Percentiles rank a stretch among this genome's conserved stretches.
phyloP scores from a whole-genome alignment of 2,329 filamentous ascomycete genomes.

The Arthroderma sp. region DNA sequence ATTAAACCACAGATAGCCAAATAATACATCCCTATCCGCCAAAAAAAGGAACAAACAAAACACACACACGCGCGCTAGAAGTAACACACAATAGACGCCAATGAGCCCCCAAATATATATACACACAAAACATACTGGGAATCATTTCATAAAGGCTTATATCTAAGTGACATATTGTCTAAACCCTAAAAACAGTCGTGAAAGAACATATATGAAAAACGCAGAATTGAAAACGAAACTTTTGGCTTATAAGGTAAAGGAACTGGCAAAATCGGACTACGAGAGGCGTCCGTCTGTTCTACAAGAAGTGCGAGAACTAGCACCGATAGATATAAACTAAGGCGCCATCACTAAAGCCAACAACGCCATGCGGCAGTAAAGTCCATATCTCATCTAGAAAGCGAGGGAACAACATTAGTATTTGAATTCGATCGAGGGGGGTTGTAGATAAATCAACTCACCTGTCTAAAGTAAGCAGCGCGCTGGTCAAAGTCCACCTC shows the following conservation, averaged over 20 bases:
- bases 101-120: not conserved
- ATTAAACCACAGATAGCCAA: not conserved
- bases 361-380: constrained; percentile 96
- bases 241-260: not conserved
- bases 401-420: not conserved
- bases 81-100: too few species aligned
- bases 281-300: not conserved
- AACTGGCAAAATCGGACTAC: not conserved
- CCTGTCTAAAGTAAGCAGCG: constrained; percentile 98
- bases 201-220: constrained; percentile 6
- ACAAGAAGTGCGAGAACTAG: not conserved
- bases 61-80: not conserved
- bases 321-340: constrained; percentile 18
- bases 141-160: not conserved
- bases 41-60: constrained; percentile 4
- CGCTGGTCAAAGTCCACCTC: constrained; percentile 97
- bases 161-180: constrained; percentile 3
- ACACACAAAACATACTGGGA: constrained; percentile 2
- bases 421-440: not conserved
- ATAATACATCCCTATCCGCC: not conserved
- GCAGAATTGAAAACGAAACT: constrained; percentile 1
- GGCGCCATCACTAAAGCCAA: constrained; percentile 78
- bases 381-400: constrained; percentile 81
- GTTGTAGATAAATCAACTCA: constrained; percentile 41
- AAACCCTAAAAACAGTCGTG: constrained; percentile 3